Base-by-base conservation (phyloP, 331 rosid species). In the Rhamnella rubrinervis region DNA sequence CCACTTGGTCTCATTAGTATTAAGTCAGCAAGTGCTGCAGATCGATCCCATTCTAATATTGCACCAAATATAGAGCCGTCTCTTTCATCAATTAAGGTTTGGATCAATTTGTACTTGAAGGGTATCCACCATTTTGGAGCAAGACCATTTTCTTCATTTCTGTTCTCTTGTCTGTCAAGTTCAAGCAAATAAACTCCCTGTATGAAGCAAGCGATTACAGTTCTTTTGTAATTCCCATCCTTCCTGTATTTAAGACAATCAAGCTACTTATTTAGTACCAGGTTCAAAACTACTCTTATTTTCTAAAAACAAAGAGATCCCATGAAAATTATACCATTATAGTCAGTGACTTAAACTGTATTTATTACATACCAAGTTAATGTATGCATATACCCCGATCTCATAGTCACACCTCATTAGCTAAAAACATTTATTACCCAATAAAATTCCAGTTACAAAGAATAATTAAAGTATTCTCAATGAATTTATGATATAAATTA, bases 81-180 rank as follows among this genome's bases (percentile, higher is more conserved):
- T 78, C 98, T 81, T 77, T 87, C 93, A 44, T 95, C 97, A 28
- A 91, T 72, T 46, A 95, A 50, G 38, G 85, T 89, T 75, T 86
- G 59, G 13, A 77, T 61, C 55, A 89, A 85, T 77, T 85, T 91
- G 87, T 87, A 91, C 75, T 95, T 95, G 67, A 95, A 95, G 51
- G 98, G 98, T 28, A 82, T 88, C 98, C 95, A 95, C 97, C 97
- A 95, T 72, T 95, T 91, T 6, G 96, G 89, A 68, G 98, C 97
- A 46, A 89, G 86, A 67, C 89, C 93, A 75, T 65, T 86, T 51
- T 73, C 84, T 9, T 74, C 72, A 55, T 68, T 80, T 73, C 95
- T 73, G 55, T 80, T 89, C 78, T 91, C 98, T 59, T 95, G 98
- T 75, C 89, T 89, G 67, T 95, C 98, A 58, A 91, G 86, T 66